Base-by-base conservation (phyloP, 2,329 filamentous ascomycete species). In the Nemania sp. region DNA sequence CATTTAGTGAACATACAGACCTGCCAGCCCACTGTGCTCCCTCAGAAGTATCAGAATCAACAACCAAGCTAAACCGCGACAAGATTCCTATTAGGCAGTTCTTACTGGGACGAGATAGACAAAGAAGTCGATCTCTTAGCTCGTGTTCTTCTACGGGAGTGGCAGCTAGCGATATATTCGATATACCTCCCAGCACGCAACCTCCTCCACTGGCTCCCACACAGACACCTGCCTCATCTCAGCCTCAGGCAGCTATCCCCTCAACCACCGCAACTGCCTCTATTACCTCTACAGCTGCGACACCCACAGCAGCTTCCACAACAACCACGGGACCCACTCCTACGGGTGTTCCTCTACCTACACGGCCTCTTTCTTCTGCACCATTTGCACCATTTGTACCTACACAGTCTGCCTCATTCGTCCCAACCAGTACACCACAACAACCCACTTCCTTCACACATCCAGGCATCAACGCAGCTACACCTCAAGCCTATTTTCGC, bases 371-470 rank as follows among this genome's bases (percentile, higher is more conserved):
- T 11, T n/a, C 26, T 32, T 27, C 22, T 18, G 11, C 22, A 27
- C 27, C 13, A 15, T 5, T 35, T 49, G 15, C 4, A 35, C 22
- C 53, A 58, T n/a, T 29, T 45, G 29, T 22, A 5, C 47, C 22
- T 26, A 8, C 45, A 41, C 38, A 8, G 18, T 5, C 24, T 49
- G 20, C 20, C 13, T n/a, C 45, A 11, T 6, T 6, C 24, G 8
- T 8, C 5, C 20, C 2, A 22, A 49, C 45, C 20, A 45, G 2
- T 22, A 6, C 43, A 47, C 3, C 22, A 53, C 26, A 52, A n/a
- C 53, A 63, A 43, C 35, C 62, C 26, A 8, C 54, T 35, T 27
- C 29, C 15, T 51, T 32, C n/a, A 22, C 32, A 20, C 52, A 6
- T 26, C 10, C 56, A 26, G 35, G 24, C 29, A 27, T 35, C 35